Conservation (phyloP, 768 basidiomycete species). For the Mycena rebaudengoi region DNA sequence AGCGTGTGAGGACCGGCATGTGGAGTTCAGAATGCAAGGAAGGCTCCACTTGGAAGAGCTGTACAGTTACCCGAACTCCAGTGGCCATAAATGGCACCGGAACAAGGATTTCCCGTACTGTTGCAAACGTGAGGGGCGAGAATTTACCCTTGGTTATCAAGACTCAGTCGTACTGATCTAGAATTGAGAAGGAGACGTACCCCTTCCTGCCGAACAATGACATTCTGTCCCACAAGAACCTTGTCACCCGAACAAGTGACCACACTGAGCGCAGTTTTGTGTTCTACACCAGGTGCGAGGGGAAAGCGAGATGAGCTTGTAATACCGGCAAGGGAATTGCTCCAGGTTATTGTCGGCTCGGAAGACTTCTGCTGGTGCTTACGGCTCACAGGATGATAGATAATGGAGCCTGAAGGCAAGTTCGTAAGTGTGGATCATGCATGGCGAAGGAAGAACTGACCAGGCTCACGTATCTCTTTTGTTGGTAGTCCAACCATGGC, state of each 20-base stretch:
- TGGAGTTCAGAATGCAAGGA: too few species aligned
- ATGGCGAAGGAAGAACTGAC: not conserved
- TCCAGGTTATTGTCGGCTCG: not conserved
- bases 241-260: not conserved
- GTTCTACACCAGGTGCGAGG: too few species aligned
- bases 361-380: not conserved
- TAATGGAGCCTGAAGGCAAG: not conserved
- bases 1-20: too few species aligned
- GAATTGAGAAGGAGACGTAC: not conserved
- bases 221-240: not conserved
- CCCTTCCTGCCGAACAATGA: slow-evolving; percentile 1
- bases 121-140: too few species aligned
- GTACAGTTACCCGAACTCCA: too few species aligned
- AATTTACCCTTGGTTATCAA: too few species aligned
- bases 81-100: too few species aligned
- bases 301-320: not conserved
- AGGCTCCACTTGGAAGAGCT: too few species aligned
- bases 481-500: slow-evolving; percentile 13
- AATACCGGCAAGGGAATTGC: not conserved
- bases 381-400: not conserved
- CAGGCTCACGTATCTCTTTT: not conserved
- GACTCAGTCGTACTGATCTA: too few species aligned
- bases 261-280: not conserved
- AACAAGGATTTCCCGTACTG: too few species aligned
- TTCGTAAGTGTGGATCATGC: too few species aligned